phyloP scores from a whole-genome alignment of 257 asterid species.

The Plantago major region DNA sequence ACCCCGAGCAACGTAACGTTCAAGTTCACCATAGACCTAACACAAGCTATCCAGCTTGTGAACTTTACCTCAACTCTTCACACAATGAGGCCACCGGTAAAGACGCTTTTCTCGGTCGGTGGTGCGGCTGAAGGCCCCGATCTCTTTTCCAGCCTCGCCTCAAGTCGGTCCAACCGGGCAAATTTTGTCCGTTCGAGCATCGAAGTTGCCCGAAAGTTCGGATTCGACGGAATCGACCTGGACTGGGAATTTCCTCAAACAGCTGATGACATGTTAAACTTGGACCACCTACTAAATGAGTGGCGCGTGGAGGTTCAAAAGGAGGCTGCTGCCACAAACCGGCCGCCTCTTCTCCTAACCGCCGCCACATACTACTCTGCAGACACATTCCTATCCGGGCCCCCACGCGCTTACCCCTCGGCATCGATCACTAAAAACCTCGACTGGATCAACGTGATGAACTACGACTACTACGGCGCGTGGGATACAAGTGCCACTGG shows the following conservation, averaged over 20 bases:
- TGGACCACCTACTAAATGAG: constrained; percentile 38
- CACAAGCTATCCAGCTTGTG: constrained; percentile 32
- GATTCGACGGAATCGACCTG: constrained; percentile 72
- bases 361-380: constrained; percentile 79
- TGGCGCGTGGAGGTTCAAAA: constrained; percentile 56
- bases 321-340: constrained; percentile 29
- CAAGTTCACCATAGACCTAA: constrained; percentile 32
- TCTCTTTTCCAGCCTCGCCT: constrained; percentile 47
- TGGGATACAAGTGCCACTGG: constrained; percentile 66
- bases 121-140: constrained; percentile 46
- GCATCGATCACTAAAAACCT: constrained; percentile 44
- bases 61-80: constrained; percentile 57
- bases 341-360: constrained; percentile 56
- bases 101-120: constrained; percentile 62
- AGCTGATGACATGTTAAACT: constrained; percentile 49
- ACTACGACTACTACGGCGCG: constrained; percentile 63
- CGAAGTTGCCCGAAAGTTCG: constrained; percentile 51
- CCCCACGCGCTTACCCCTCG: constrained; percentile 47
- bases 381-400: constrained; percentile 33
- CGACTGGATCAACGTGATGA: constrained; percentile 78
- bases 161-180: constrained; percentile 27
- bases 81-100: constrained; percentile 35
- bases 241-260: constrained; percentile 76
- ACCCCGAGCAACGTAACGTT: constrained; percentile 45
- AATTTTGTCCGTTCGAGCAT: constrained; percentile 57